Percentiles rank a stretch among this genome's conserved stretches.
Evolutionary conservation across 371 early-diverging fungal species (phyloP).

Genomic region (Syncephalastrum contaminatum): DNA sequence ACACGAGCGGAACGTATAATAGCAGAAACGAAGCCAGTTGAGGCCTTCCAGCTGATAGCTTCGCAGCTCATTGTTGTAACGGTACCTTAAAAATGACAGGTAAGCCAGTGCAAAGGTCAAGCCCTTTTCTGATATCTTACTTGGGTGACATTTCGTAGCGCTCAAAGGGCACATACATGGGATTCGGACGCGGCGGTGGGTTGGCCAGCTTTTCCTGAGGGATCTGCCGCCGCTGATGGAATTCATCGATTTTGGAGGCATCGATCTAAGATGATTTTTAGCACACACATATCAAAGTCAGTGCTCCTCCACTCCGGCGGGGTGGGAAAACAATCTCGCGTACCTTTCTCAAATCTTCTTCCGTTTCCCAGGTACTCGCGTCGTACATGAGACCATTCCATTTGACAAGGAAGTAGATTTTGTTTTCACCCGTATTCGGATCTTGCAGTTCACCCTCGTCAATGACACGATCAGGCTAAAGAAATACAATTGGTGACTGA

Average conservation of each 20-base stretch:
- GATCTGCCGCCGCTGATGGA: slow-evolving; percentile 46
- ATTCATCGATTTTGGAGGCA: slow-evolving; percentile 55
- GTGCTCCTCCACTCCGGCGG: slow-evolving; percentile 6
- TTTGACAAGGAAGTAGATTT: slow-evolving; percentile 82
- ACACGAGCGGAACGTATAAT: slow-evolving; percentile 60
- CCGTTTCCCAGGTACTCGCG: slow-evolving; percentile 84
- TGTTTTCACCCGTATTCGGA: slow-evolving; percentile 51
- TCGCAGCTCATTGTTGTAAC: slow-evolving; percentile 70
- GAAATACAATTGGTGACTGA: background rate
- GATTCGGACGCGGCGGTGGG: slow-evolving; percentile 52
- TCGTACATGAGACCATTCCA: slow-evolving; percentile 94
- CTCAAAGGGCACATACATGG: slow-evolving; percentile 46
- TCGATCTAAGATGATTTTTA: slow-evolving; percentile 42
- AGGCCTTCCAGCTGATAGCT: slow-evolving; percentile 74
- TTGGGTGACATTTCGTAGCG: slow-evolving; percentile 65
- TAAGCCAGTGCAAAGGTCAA: background rate
- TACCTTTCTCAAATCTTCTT: slow-evolving; percentile 64
- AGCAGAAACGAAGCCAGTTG: slow-evolving; percentile 76
- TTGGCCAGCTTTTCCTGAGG: slow-evolving; percentile 44
- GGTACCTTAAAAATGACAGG: slow-evolving; percentile 38
- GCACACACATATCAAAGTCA: background rate
- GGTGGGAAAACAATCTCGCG: slow-evolving; percentile 1
- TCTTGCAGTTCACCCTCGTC: slow-evolving; percentile 79
- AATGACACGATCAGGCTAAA: slow-evolving; percentile 77
- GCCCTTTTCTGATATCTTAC: slow-evolving; percentile 11